These are phyloP conservation scores for Porphyrellus sp. DNA, from an alignment of 1,284 basidiomycete species.

Conservation along the genomic window DNA sequence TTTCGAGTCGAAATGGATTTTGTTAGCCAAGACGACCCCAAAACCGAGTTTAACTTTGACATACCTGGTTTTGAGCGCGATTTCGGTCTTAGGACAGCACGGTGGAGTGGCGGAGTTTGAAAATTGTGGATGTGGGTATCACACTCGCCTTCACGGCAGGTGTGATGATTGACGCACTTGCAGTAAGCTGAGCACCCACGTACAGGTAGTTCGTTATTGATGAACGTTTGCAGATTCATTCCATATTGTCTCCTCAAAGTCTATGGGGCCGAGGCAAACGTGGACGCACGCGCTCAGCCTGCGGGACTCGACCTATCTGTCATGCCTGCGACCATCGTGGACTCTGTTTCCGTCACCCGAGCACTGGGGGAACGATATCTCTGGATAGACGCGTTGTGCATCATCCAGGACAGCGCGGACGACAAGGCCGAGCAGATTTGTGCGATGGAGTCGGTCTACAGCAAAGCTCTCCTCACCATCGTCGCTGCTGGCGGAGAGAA, in stretches of 20 bases:
- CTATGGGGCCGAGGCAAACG: conserved; percentile 15
- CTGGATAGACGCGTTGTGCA: neutral
- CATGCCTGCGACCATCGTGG: neutral
- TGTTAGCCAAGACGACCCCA: too few species aligned
- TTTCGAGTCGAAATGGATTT: too few species aligned
- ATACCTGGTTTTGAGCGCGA: too few species aligned
- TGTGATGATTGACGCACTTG: conserved; percentile 21
- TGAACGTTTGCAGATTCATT: conserved; percentile 21
- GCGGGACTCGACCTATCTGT: neutral
- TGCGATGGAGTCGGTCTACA: neutral
- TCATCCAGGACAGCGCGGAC: neutral
- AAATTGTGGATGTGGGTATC: too few species aligned
- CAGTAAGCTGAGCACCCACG: conserved; percentile 10
- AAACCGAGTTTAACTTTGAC: too few species aligned
- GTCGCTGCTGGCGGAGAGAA: neutral
- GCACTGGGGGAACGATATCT: neutral
- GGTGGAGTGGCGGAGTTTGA: too few species aligned
- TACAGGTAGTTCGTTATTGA: neutral
- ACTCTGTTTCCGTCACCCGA: neutral
- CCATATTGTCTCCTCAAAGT: conserved; percentile 18
- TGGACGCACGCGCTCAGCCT: neutral
- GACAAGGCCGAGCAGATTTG: neutral
- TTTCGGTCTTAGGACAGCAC: too few species aligned
- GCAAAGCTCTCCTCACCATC: neutral
- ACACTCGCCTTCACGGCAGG: conserved; percentile 26